phyloP scores from a whole-genome alignment of 2,329 filamentous ascomycete genomes.

The Penicillium sp. region DNA sequence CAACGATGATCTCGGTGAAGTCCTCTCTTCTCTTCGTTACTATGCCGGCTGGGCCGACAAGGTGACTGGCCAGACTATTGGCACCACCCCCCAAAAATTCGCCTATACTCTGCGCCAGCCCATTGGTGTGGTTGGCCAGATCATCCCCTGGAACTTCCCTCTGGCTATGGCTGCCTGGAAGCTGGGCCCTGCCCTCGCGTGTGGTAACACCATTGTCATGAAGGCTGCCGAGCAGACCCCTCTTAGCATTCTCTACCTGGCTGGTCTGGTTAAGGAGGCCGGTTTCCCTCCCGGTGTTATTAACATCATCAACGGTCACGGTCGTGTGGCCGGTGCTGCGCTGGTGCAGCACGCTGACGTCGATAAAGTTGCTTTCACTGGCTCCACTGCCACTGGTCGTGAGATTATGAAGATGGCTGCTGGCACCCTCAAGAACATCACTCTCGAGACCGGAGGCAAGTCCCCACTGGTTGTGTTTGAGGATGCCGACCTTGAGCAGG shows the following conservation, averaged over 20 bases:
- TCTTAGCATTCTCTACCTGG: constrained; percentile 25
- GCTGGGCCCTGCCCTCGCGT: constrained; percentile 25
- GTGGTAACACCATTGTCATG: constrained; percentile 26
- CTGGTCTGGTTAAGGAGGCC: constrained; percentile 23
- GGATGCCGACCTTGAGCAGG: constrained; percentile 49
- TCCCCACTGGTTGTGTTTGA: constrained; percentile 45
- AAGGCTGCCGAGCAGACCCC: constrained; percentile 28
- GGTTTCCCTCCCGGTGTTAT: constrained; percentile 27
- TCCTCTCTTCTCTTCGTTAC: constrained; percentile 74
- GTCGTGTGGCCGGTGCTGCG: constrained; percentile 25
- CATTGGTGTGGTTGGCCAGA: constrained; percentile 78
- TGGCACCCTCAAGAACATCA: constrained; percentile 44
- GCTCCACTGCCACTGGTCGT: constrained; percentile 23
- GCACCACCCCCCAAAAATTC: constrained; percentile 63
- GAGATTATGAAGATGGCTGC: constrained; percentile 31
- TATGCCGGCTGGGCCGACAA: constrained; percentile 92
- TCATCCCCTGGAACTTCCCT: constrained; percentile 86
- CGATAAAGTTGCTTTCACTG: constrained; percentile 26
- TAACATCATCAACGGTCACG: constrained; percentile 25
- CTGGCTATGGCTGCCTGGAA: constrained; percentile 28
- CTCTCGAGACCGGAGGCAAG: constrained; percentile 54
- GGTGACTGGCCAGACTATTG: constrained; percentile 80
- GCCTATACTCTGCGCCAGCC: constrained; percentile 82
- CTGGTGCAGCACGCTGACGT: constrained; percentile 22
- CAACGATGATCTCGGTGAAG: constrained; percentile 70